Evolutionary conservation across 768 basidiomycete species (phyloP).

Genomic region (Daedaleopsis nitida): DNA sequence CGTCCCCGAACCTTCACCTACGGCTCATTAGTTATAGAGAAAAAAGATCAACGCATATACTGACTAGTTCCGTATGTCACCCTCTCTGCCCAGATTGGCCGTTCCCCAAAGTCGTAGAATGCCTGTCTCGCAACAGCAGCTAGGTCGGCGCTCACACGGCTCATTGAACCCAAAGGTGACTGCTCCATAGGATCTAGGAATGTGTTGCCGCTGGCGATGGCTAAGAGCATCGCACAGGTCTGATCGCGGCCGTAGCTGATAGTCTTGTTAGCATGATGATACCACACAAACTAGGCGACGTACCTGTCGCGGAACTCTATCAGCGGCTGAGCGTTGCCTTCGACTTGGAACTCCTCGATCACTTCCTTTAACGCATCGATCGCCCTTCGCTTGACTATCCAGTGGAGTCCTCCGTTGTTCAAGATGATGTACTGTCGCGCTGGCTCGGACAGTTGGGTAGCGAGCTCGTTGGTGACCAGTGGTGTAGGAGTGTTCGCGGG

Average conservation of each 20-base stretch:
- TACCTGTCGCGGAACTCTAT: slow-evolving; percentile 83
- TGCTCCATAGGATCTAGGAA: slow-evolving; percentile 66
- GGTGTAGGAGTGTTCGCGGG: slow-evolving; percentile 45
- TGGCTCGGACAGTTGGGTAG: slow-evolving; percentile 74
- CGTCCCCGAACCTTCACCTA: slow-evolving; percentile 70
- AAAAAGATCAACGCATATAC: slow-evolving; percentile 17
- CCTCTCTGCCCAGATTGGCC: slow-evolving; percentile 80
- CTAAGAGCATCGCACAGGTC: slow-evolving; percentile 89
- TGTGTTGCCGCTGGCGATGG: slow-evolving; percentile 82
- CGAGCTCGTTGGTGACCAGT: slow-evolving; percentile 74
- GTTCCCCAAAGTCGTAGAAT: slow-evolving; percentile 84
- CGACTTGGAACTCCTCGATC: slow-evolving; percentile 79
- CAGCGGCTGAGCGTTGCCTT: slow-evolving; percentile 76
- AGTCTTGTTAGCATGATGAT: neutral
- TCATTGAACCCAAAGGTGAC: slow-evolving; percentile 46
- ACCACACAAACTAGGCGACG: slow-evolving; percentile 14
- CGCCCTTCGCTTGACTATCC: slow-evolving; percentile 79
- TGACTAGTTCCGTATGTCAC: slow-evolving; percentile 75
- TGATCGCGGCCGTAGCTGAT: slow-evolving; percentile 88
- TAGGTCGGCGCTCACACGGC: slow-evolving; percentile 59
- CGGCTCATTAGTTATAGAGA: neutral
- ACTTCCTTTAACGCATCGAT: slow-evolving; percentile 83
- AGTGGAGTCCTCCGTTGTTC: slow-evolving; percentile 83
- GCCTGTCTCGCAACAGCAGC: slow-evolving; percentile 77
- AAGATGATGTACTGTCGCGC: slow-evolving; percentile 84